Conservation (phyloP, 2,329 filamentous ascomycete genomes). For the Fusarium caatingaense region DNA sequence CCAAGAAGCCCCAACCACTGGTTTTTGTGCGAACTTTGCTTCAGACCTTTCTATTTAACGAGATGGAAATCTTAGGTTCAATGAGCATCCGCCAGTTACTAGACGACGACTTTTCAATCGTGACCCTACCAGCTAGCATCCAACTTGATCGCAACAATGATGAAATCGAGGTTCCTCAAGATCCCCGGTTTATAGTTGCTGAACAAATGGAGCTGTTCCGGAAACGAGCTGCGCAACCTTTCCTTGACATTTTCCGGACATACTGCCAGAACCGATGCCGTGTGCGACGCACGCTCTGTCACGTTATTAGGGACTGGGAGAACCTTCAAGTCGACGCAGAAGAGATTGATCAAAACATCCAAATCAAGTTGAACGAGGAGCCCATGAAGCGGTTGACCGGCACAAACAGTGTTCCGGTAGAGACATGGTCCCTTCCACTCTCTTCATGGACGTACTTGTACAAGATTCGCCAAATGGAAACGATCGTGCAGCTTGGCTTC, state of each 20-base stretch:
- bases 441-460: slow-evolving; percentile 92
- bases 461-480: slow-evolving; percentile 89
- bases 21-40: slow-evolving; percentile 86
- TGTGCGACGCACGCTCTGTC: slow-evolving; percentile 87
- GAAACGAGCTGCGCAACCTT: slow-evolving; percentile 72
- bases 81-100: slow-evolving; percentile 80
- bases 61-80: slow-evolving; percentile 74
- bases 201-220: slow-evolving; percentile 78
- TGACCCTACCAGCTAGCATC: slow-evolving; percentile 77
- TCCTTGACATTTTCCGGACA: slow-evolving; percentile 84
- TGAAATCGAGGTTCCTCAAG: slow-evolving; percentile 77
- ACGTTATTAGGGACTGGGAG: slow-evolving; percentile 86
- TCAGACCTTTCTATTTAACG: slow-evolving; percentile 79
- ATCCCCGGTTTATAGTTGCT: slow-evolving; percentile 79
- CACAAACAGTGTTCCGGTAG: slow-evolving; percentile 53
- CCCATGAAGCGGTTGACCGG: slow-evolving; percentile 63
- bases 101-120: slow-evolving; percentile 81
- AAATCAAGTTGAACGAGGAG: slow-evolving; percentile 69
- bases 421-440: slow-evolving; percentile 76
- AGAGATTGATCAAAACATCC: slow-evolving; percentile 76
- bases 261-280: slow-evolving; percentile 92
- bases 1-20: slow-evolving; percentile 82
- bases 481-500: slow-evolving; percentile 90
- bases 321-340: slow-evolving; percentile 84
- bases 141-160: slow-evolving; percentile 81